Evolutionary conservation across 768 basidiomycete genomes (phyloP).

Genomic region (Asterophora lycoperdoides): DNA sequence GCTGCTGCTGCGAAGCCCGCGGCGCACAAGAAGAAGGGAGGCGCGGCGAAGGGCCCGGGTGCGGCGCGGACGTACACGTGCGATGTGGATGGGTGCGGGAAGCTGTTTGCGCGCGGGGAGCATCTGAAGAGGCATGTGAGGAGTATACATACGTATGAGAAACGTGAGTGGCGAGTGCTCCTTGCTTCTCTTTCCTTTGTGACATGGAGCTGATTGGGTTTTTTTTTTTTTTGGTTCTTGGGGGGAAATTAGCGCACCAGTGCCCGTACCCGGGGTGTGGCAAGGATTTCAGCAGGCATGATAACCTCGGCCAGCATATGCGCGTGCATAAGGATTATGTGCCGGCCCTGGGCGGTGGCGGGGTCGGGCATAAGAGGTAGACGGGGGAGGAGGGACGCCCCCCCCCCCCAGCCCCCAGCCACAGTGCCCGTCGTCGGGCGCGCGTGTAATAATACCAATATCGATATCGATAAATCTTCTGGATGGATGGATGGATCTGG

Average conservation of each 20-base stretch:
- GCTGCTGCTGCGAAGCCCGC: slow-evolving; percentile 9
- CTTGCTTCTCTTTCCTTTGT: not conserved
- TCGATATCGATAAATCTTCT: too few relatives aligned
- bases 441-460: not conserved
- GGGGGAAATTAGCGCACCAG: slow-evolving; percentile 75
- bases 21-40: slow-evolving; percentile 13
- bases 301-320: slow-evolving; percentile 88
- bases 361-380: slow-evolving; percentile 6
- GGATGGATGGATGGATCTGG: slow-evolving; percentile 8
- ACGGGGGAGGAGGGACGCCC: too few relatives aligned
- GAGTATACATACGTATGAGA: slow-evolving; percentile 80
- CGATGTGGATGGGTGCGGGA: slow-evolving; percentile 66
- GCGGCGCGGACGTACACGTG: slow-evolving; percentile 56
- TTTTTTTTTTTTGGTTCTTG: too few relatives aligned
- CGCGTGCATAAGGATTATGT: slow-evolving; percentile 65
- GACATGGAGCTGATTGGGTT: too few relatives aligned
- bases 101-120: slow-evolving; percentile 75
- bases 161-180: slow-evolving; percentile 68
- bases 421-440: too few relatives aligned
- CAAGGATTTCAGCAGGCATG: slow-evolving; percentile 83
- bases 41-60: slow-evolving; percentile 9
- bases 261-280: slow-evolving; percentile 78
- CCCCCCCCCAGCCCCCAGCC: too few relatives aligned
- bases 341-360: slow-evolving; percentile 13
- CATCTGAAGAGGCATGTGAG: slow-evolving; percentile 80